These are phyloP conservation scores for Aureobasidium mangrovei DNA, from an alignment of 2,329 filamentous ascomycete species.

Conservation along the genomic window DNA sequence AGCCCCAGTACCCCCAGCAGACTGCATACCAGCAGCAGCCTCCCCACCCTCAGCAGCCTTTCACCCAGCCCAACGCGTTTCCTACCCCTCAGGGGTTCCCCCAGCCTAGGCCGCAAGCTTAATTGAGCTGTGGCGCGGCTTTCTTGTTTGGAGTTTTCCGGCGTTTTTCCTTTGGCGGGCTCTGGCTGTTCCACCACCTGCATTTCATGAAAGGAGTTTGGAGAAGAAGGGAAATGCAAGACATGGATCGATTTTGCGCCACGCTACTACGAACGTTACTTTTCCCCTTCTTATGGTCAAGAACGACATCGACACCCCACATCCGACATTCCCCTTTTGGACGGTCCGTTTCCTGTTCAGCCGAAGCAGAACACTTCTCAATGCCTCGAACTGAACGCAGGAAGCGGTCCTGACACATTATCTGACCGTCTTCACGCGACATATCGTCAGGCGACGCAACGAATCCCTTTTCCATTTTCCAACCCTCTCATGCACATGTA, in stretches of 20 bases:
- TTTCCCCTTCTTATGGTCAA: not conserved
- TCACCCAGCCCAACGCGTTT: conserved; percentile 5
- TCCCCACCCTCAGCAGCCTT: conserved; percentile 16
- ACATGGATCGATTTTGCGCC: conserved; percentile 6
- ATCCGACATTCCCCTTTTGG: not conserved
- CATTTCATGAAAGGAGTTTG: conserved; percentile 1
- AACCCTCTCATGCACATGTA: conserved; percentile 9
- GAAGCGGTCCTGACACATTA: not conserved
- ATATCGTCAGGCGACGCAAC: conserved; percentile 3
- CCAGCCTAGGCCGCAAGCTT: not conserved
- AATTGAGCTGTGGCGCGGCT: not conserved
- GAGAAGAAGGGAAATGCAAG: conserved; percentile 10
- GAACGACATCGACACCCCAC: conserved; percentile 2
- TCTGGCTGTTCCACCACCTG: not conserved
- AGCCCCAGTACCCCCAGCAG: conserved; percentile 21
- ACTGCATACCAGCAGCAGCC: conserved; percentile 20
- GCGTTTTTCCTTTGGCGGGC: conserved; percentile 3
- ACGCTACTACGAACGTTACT: conserved; percentile 7
- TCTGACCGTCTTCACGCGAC: conserved; percentile 6
- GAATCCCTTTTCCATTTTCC: conserved; percentile 6
- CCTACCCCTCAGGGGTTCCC: conserved; percentile 5
- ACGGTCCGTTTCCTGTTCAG: not conserved
- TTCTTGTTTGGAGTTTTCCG: not conserved
- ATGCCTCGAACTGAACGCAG: not conserved
- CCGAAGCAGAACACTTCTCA: not conserved